Conservation (phyloP, 169 alveolate species). For the Haemoproteus tartakovskyi region DNA sequence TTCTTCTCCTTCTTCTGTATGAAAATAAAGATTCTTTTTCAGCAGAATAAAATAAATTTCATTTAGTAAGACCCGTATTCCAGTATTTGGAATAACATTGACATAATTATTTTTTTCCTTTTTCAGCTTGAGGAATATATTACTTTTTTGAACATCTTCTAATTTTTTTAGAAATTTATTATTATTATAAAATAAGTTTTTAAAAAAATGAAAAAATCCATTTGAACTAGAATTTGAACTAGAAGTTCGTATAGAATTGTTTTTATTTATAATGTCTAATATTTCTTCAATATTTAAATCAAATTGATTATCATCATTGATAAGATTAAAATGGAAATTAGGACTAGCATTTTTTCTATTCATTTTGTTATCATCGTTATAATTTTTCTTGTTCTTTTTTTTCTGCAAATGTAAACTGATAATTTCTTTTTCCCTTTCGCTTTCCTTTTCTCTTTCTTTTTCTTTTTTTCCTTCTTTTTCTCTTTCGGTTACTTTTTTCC, state of each 20-base stretch:
- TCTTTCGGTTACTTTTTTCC: background rate
- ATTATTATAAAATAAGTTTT: constrained; percentile 26
- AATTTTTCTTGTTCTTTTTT: too few species aligned
- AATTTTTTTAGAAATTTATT: constrained; percentile 49
- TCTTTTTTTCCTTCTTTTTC: background rate
- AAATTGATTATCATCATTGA: constrained; percentile 21
- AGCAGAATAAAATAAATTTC: constrained; percentile 58
- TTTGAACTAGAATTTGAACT: constrained; percentile 24
- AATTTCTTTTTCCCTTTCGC: background rate
- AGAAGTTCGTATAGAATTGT: background rate
- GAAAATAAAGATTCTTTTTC: constrained; percentile 57
- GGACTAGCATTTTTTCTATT: constrained; percentile 2
- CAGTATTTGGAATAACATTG: constrained; percentile 59
- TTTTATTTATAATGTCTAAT: constrained; percentile 50
- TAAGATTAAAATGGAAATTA: constrained; percentile 31
- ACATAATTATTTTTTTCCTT: constrained; percentile 48
- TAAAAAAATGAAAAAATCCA: constrained; percentile 54
- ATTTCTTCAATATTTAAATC: constrained; percentile 60
- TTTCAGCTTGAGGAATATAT: constrained; percentile 20
- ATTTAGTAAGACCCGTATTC: constrained; percentile 51
- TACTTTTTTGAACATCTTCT: constrained; percentile 37
- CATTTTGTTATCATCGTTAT: background rate
- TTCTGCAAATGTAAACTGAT: too few species aligned
- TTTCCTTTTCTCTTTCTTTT: background rate
- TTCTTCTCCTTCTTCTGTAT: constrained; percentile 56